Conservation (phyloP, 208 protist species). For the Acanthamoeba rhysodes region DNA sequence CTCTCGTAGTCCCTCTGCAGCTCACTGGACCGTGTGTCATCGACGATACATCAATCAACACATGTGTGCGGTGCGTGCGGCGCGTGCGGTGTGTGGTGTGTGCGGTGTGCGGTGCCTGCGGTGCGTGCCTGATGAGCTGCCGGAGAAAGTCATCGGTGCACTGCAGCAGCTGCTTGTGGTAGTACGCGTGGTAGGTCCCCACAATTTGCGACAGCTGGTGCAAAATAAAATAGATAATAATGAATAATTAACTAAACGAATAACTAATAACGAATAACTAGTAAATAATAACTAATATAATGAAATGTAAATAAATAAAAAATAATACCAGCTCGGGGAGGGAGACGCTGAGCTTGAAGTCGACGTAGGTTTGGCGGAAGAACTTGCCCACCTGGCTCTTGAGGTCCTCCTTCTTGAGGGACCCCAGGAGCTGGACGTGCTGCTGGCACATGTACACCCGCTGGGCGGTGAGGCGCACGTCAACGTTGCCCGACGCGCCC, state of each 20-base stretch:
- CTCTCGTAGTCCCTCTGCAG: not conserved
- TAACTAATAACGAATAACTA: too few species aligned
- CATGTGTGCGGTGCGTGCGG: too few species aligned
- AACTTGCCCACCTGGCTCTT: conserved; percentile 15
- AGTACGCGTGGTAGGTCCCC: not conserved
- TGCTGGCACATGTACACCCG: not conserved
- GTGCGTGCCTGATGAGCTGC: not conserved
- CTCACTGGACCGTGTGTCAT: not conserved
- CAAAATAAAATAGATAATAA: too few species aligned
- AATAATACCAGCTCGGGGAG: not conserved
- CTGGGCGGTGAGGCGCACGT: not conserved
- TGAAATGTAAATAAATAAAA: too few species aligned
- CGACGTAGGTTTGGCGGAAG: not conserved
- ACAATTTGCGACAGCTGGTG: not conserved
- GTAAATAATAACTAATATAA: too few species aligned
- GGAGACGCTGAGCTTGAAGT: conserved; percentile 16
- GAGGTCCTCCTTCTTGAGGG: conserved; percentile 6
- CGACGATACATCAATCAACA: too few species aligned
- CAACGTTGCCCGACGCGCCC: not conserved
- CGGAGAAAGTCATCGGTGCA: not conserved
- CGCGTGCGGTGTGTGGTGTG: too few species aligned
- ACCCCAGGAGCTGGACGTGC: not conserved
- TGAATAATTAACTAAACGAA: too few species aligned
- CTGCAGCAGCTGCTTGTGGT: not conserved
- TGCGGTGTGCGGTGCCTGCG: too few species aligned